Conservation (phyloP, 2,329 filamentous ascomycete genomes). For the Trichoderma afroharzianum region DNA sequence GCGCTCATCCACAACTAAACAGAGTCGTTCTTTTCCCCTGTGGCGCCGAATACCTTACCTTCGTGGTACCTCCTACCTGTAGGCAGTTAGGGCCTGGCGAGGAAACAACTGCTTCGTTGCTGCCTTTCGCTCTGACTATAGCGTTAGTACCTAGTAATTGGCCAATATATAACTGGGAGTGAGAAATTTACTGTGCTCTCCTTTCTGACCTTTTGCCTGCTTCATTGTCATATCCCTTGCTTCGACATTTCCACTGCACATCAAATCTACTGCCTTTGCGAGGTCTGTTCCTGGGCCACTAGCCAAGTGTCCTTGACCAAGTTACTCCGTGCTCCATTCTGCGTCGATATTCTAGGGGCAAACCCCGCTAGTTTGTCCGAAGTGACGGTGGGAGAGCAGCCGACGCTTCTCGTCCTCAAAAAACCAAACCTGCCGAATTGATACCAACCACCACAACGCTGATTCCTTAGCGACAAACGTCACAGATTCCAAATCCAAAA, state of each 20-base stretch:
- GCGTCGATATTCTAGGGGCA: background rate
- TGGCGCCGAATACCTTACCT: background rate
- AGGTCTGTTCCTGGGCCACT: background rate
- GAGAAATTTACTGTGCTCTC: background rate
- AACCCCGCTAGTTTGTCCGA: constrained; percentile 20
- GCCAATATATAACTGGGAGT: background rate
- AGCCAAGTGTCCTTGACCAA: background rate
- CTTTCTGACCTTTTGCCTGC: background rate
- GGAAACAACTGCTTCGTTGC: background rate
- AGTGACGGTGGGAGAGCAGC: background rate
- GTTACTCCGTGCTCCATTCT: background rate
- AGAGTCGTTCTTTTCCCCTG: background rate
- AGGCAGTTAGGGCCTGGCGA: background rate
- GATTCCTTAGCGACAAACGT: background rate
- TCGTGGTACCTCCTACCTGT: background rate
- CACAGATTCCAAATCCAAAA: background rate
- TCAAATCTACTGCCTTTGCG: background rate
- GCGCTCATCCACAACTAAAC: background rate
- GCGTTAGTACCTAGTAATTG: constrained; percentile 6
- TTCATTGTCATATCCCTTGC: background rate
- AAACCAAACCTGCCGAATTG: background rate
- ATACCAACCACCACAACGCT: background rate
- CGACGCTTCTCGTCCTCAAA: background rate
- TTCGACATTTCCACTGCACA: background rate
- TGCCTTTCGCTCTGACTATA: background rate